Base-by-base conservation (phyloP, 176 grass and related monocot species). In the Bolboschoenus planiculmis region DNA sequence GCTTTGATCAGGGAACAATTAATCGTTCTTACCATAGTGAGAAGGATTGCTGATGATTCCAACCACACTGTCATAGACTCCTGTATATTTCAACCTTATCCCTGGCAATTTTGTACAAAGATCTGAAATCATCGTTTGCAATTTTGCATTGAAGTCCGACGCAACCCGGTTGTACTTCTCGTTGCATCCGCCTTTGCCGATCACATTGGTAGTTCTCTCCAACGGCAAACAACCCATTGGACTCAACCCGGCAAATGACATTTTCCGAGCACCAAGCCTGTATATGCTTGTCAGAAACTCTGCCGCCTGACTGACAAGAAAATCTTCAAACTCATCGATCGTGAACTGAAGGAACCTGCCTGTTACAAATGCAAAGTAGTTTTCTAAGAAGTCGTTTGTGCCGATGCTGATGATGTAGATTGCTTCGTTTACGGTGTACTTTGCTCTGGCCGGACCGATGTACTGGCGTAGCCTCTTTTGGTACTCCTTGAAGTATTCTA, bases 371-470 rank as follows among this genome's bases (percentile, higher is more conserved):
- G 86, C 67, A 85, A 82, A 97, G 84, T 97, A 97, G 88, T 97
- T 97, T 84, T 94, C 92, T 0, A 94, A 80, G 81, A 94, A 97
- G 81, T 97, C 95, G 47, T 97, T 97, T 59, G 95, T 94, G 81
- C 95, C 95, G 43, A 97, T 37, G 82, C 95, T 97, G 5, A 97
- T 83, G 4, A 97, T 2, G 85, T 94, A 97, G 10, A 88, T 56
- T 2, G 95, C 90, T 36, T 94, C 91, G 10, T 71, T 62, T 36
- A 97, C 35, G 81, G 89, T 94, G 46, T 87, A 51, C 35, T 42
- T 54, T 0, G 95, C 92, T 4, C 0, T 1, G 10, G 24, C 77
- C 13, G 1, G 4, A 0, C 95, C 95, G 10, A 60, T 59, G 56
- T 94, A 56, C 0, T 23, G 27, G 0, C 85, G 73, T 2, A 97